Percentiles rank a stretch among this genome's conserved stretches.
phyloP scores from a whole-genome alignment of 2,329 filamentous ascomycete genomes.

The Ophiostoma triangulosporum region DNA sequence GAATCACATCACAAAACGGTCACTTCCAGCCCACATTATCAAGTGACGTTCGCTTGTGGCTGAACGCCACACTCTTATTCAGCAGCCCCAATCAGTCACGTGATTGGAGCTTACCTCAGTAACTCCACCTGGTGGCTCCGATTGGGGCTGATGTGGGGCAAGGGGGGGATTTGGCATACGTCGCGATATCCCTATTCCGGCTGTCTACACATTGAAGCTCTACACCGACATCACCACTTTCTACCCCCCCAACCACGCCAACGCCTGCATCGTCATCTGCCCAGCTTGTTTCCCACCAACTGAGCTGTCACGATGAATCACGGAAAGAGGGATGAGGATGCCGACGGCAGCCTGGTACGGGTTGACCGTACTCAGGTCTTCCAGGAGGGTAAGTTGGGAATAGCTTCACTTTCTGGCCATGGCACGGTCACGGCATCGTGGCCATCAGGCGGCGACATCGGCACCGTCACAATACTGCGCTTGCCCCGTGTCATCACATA shows the following conservation, averaged over 20 bases:
- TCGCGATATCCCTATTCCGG: conserved; percentile 14
- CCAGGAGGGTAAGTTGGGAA: conserved; percentile 64
- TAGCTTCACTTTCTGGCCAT: conserved; percentile 7
- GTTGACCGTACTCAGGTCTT: conserved; percentile 97
- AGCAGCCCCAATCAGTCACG: neutral
- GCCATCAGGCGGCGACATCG: neutral
- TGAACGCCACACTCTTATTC: neutral
- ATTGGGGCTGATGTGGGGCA: conserved; percentile 11
- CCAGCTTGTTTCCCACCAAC: neutral
- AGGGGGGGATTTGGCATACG: conserved; percentile 14
- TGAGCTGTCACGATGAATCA: conserved; percentile 61
- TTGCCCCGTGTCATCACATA: too few species aligned
- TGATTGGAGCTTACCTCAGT: conserved; percentile 1
- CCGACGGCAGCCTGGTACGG: conserved; percentile 84
- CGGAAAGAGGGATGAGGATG: conserved; percentile 99
- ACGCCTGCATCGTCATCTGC: neutral
- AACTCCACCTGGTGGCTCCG: neutral
- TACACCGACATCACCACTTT: neutral
- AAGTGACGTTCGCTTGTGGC: too few species aligned
- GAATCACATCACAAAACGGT: too few species aligned
- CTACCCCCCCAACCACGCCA: neutral
- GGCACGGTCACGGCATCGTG: neutral
- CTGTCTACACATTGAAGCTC: conserved; percentile 8
- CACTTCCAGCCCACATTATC: too few species aligned
- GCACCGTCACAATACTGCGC: neutral